These are phyloP conservation scores for Xylaria cubensis DNA, from an alignment of 495 filamentous ascomycete genomes.

Conservation along the genomic window DNA sequence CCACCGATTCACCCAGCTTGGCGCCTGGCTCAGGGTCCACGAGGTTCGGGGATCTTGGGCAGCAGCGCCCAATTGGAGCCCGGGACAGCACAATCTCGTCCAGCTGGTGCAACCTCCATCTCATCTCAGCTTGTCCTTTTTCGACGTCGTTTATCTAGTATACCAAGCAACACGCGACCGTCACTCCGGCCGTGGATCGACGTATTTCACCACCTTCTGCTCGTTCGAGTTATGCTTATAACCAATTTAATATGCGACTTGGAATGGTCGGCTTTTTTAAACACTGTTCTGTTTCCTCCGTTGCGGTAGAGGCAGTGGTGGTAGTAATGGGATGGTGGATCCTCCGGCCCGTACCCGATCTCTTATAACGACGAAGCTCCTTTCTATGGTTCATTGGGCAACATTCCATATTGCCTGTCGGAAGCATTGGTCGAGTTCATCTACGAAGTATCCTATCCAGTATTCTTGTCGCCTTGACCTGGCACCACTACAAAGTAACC, in stretches of 20 bases:
- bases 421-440: slow-evolving; percentile 5
- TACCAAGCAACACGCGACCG: slow-evolving; percentile 16
- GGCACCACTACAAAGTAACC: slow-evolving; percentile 3
- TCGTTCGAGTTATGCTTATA: neutral
- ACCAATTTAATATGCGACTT: slow-evolving; percentile 16
- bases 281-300: slow-evolving; percentile 14
- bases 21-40: slow-evolving; percentile 16
- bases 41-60: slow-evolving; percentile 24
- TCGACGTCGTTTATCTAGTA: slow-evolving; percentile 26
- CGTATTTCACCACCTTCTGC: neutral
- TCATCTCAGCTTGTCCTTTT: slow-evolving; percentile 35
- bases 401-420: neutral
- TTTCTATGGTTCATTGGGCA: slow-evolving; percentile 9
- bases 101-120: slow-evolving; percentile 43
- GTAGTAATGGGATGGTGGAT: slow-evolving; percentile 27
- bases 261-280: slow-evolving; percentile 13
- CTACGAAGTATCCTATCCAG: neutral
- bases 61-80: slow-evolving; percentile 30
- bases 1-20: slow-evolving; percentile 2
- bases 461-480: slow-evolving; percentile 1
- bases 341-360: slow-evolving; percentile 27
- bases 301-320: slow-evolving; percentile 24
- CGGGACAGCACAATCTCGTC: slow-evolving; percentile 29
- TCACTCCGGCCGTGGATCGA: neutral
- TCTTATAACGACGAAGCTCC: slow-evolving; percentile 27